A percentile compares a stretch with the other conserved stretches of the same genome.
These are phyloP conservation scores for Auricularia sp. DNA, from an alignment of 768 basidiomycete species.

Conservation along the genomic window DNA sequence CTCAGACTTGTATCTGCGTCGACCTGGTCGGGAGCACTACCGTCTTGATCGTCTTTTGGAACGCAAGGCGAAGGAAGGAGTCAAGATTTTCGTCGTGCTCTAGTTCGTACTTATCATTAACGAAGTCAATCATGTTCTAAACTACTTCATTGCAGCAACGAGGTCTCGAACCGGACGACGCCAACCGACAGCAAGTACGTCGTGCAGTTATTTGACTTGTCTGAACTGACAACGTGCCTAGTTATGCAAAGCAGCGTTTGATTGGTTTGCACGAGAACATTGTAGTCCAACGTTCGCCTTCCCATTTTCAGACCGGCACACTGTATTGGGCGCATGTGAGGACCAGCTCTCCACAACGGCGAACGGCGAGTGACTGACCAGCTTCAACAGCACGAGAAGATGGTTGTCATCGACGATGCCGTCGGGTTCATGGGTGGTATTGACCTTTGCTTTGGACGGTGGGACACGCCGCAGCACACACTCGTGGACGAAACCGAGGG, in stretches of 20 bases:
- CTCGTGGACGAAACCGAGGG: slow-evolving; percentile 76
- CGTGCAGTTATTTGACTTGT: not conserved
- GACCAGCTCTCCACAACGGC: not conserved
- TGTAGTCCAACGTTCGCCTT: slow-evolving; percentile 92
- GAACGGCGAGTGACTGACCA: not conserved
- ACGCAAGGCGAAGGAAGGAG: slow-evolving; percentile 87
- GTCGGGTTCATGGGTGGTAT: slow-evolving; percentile 98
- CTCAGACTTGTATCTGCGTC: slow-evolving; percentile 72
- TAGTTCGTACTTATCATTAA: slow-evolving; percentile 45
- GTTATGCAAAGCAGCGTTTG: slow-evolving; percentile 81
- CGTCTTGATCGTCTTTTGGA: slow-evolving; percentile 79
- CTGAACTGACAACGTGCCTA: slow-evolving; percentile 16
- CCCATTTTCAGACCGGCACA: slow-evolving; percentile 93
- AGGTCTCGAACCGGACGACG: slow-evolving; percentile 91
- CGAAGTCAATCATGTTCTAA: no score
- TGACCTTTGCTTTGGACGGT: slow-evolving; percentile 91
- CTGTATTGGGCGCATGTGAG: slow-evolving; percentile 96
- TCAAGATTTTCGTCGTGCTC: slow-evolving; percentile 90
- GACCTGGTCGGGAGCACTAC: slow-evolving; percentile 77
- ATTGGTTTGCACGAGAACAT: slow-evolving; percentile 80
- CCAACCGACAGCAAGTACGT: slow-evolving; percentile 85
- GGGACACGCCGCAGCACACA: slow-evolving; percentile 95
- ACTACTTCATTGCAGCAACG: slow-evolving; percentile 45
- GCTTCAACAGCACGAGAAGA: slow-evolving; percentile 74
- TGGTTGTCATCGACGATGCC: slow-evolving; percentile 93